phyloP scores from a whole-genome alignment of 2,329 filamentous ascomycete species.

The Trichoderma cornu-damae region DNA sequence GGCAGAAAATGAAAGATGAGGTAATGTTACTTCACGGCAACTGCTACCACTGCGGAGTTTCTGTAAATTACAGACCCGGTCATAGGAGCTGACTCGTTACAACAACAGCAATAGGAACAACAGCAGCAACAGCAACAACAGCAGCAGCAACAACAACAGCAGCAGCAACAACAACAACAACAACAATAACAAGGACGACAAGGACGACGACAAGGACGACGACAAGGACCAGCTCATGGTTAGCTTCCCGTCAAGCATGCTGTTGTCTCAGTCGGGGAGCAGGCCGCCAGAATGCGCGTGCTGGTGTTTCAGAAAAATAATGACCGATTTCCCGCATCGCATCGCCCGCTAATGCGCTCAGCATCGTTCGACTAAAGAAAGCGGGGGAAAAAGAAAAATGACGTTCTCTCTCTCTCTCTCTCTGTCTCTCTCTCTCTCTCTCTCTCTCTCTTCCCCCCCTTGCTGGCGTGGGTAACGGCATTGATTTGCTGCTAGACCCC shows the following conservation, averaged over 20 bases:
- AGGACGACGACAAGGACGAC: too few relatives aligned
- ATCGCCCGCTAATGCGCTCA: neutral
- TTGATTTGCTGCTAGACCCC: slow-evolving; percentile 4
- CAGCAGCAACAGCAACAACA: too few relatives aligned
- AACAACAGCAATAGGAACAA: neutral
- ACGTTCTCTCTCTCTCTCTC: neutral
- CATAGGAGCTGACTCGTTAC: too few relatives aligned
- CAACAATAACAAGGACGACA: too few relatives aligned
- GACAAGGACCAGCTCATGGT: too few relatives aligned
- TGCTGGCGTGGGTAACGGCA: slow-evolving; percentile 2
- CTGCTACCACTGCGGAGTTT: too few relatives aligned
- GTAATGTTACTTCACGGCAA: neutral
- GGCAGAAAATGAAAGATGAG: neutral
- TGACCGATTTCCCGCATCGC: neutral
- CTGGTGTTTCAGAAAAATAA: neutral
- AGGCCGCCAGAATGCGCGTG: neutral
- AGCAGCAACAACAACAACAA: neutral
- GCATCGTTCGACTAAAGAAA: slow-evolving; percentile 3
- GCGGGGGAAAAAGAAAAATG: slow-evolving; percentile 11
- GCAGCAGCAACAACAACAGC: too few relatives aligned
- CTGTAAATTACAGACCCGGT: neutral
- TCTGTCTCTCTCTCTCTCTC: neutral
- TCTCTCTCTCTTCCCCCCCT: neutral
- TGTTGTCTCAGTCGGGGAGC: neutral
- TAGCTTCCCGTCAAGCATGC: too few relatives aligned